Conservation (phyloP, 1,284 basidiomycete species). For the Cryptococcus wingfieldii region DNA sequence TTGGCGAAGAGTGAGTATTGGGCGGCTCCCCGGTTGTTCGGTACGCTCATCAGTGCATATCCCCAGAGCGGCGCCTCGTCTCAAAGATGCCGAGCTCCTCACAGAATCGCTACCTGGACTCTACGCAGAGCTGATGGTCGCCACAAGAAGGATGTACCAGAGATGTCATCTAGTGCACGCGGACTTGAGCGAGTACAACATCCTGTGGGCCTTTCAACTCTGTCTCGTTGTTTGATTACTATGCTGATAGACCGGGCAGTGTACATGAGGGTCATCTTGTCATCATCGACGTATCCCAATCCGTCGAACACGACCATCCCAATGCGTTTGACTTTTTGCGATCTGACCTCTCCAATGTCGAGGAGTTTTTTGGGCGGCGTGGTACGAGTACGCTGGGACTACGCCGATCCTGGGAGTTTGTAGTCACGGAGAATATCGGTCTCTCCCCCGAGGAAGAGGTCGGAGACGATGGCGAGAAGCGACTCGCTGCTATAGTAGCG, state of each 20-base stretch:
- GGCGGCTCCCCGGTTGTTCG: not conserved
- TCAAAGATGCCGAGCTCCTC: constrained; percentile 75
- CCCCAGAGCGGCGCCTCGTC: constrained; percentile 76
- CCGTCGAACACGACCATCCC: constrained; percentile 97
- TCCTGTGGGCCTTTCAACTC: constrained; percentile 59
- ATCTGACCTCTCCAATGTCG: constrained; percentile 84
- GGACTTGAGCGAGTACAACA: constrained; percentile 97
- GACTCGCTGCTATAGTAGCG: constrained; percentile 48
- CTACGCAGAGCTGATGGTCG: constrained; percentile 76
- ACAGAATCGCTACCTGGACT: constrained; percentile 52
- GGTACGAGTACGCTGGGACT: constrained; percentile 70
- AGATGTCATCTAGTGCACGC: constrained; percentile 93
- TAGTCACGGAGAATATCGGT: constrained; percentile 58
- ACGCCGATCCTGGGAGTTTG: constrained; percentile 79
- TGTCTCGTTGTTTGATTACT: not conserved
- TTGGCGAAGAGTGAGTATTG: constrained; percentile 53
- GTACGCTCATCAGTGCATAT: not conserved
- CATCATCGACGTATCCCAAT: constrained; percentile 98
- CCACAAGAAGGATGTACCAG: constrained; percentile 80
- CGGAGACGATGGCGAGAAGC: constrained; percentile 45
- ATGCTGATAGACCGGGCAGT: constrained; percentile 23
- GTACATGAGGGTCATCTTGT: constrained; percentile 65
- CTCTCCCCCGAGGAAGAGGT: constrained; percentile 14
- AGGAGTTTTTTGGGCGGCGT: constrained; percentile 80
- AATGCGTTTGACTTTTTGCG: constrained; percentile 93